Conservation (phyloP, 495 filamentous ascomycete species). For the Penicillium macrosclerotiorum region DNA sequence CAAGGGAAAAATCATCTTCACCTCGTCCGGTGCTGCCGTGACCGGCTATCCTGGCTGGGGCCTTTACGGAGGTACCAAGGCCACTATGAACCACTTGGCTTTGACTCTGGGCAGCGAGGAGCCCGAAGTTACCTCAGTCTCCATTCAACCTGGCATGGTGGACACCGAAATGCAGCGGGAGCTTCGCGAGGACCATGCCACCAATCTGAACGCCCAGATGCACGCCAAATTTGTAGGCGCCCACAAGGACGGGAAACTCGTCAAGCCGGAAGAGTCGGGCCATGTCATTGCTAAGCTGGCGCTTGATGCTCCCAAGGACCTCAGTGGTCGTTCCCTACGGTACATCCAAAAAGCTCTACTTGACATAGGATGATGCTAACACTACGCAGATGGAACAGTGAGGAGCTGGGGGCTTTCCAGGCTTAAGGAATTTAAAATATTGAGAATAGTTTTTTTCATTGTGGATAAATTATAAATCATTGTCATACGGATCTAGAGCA, state of each 20-base stretch:
- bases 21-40: conserved; percentile 72
- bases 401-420: conserved; percentile 64
- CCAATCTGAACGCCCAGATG: conserved; percentile 62
- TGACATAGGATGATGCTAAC: conserved; percentile 35
- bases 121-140: conserved; percentile 66
- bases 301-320: conserved; percentile 55
- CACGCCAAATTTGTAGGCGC: conserved; percentile 67
- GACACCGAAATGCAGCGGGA: conserved; percentile 93
- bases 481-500: conserved; percentile 4
- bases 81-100: conserved; percentile 81
- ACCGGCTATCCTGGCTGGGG: conserved; percentile 72
- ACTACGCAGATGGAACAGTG: conserved; percentile 63
- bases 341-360: conserved; percentile 40
- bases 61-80: conserved; percentile 81
- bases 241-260: conserved; percentile 63
- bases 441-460: conserved; percentile 15
- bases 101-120: conserved; percentile 75
- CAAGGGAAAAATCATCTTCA: conserved; percentile 69
- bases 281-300: conserved; percentile 80
- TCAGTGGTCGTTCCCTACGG: conserved; percentile 76
- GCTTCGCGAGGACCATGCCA: conserved; percentile 67
- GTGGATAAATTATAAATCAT: conserved; percentile 6
- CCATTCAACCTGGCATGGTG: conserved; percentile 78
- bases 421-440: no score
- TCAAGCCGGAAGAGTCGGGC: conserved; percentile 82